Evolutionary conservation across 2,329 filamentous ascomycete species (phyloP).

Genomic region (Albophoma yamanashiensis): DNA sequence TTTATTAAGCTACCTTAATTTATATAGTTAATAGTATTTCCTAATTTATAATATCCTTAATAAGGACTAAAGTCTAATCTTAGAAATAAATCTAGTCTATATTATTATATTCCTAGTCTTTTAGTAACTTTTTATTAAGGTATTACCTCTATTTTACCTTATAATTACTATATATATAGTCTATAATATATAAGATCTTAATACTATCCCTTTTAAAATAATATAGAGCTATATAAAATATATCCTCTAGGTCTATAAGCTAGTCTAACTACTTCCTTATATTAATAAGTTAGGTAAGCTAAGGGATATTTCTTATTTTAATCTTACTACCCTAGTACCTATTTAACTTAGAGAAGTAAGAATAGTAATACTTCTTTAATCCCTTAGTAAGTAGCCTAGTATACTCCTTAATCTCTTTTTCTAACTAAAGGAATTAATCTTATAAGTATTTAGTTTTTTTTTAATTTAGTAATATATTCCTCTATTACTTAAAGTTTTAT

Average conservation of each 20-base stretch:
- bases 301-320: background rate
- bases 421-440: background rate
- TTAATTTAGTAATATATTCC: background rate
- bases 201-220: background rate
- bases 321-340: background rate
- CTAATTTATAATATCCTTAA: background rate
- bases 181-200: background rate
- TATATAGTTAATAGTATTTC: background rate
- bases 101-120: background rate
- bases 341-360: background rate
- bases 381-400: background rate
- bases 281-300: background rate
- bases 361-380: background rate
- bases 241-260: background rate
- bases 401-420: background rate
- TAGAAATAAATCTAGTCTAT: background rate
- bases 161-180: background rate
- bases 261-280: background rate
- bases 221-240: background rate
- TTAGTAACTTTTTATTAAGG: background rate
- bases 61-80: background rate
- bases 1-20: background rate
- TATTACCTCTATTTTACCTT: background rate
- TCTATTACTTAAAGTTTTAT: background rate
- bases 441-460: background rate